Base-by-base conservation (phyloP, 1,284 basidiomycete species). In the Ustilago tritici region DNA sequence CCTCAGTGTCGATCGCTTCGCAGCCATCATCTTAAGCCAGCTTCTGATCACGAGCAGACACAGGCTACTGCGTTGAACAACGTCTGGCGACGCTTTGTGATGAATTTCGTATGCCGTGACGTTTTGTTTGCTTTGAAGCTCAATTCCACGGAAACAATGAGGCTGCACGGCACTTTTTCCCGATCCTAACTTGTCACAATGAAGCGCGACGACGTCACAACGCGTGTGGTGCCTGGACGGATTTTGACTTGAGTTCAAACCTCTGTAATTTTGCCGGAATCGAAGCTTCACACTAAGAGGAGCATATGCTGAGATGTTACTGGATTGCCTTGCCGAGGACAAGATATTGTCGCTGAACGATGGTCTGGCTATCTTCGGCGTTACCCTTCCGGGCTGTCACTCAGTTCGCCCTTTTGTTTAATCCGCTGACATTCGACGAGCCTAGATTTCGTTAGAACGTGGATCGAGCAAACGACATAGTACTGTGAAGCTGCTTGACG, bases 71-170 rank as follows among this genome's bases (percentile, higher is more conserved):
- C 3, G 4, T 40, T 10, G 15, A 40, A 17, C 49, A 31, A 50
- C 4, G 49, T 32, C 15, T 50, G 49, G 14, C 8, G 28, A 14
- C 14, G 12, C 49, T 50, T 32, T 35, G 15, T 23, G 52, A 54
- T 54, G 52, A 54, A 32, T 54, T 54, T 34, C 52, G 38, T 34
- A 35, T 31, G 34, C 52, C 34, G 52, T 50, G 49, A 32, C 12
- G 23, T 8, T 50, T 31, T 14, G 31, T 50, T 11, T 49, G 19
- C n/a, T 35, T 19, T 9, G 49, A 5, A 9, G 14, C 28, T 50
- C 9, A 50, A 15, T 11, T 32, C 49, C 49, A 50, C 31, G 49
- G 49, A 32, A 28, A 8, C 40, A 49, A 28, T 2, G 1, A 31
- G 28, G 6, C 49, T 31, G 40, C n/a, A 31, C 28, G 49, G 49